phyloP scores from a whole-genome alignment of 306 rosid species.

The Ammopiptanthus mongolicus region DNA sequence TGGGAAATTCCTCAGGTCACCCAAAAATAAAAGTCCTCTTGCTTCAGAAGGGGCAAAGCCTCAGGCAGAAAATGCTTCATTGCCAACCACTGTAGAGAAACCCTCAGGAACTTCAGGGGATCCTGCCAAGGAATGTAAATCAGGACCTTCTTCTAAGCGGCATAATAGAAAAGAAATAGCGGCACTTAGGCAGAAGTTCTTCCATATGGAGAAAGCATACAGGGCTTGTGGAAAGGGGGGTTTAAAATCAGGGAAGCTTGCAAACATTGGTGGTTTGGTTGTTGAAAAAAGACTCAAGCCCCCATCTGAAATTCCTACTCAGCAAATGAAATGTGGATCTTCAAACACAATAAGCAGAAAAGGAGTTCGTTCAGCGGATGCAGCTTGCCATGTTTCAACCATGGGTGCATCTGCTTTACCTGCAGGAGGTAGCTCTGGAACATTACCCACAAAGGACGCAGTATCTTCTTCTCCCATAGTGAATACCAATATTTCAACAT shows the following conservation, averaged over 20 bases:
- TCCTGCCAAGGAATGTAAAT: conserved; percentile 36
- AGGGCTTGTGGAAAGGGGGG: conserved; percentile 46
- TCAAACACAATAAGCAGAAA: conserved; percentile 18
- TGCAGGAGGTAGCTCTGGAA: conserved; percentile 22
- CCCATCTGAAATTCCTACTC: conserved; percentile 33
- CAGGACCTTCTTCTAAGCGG: conserved; percentile 32
- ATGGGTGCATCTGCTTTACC: conserved; percentile 25
- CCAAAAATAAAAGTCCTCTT: conserved; percentile 8
- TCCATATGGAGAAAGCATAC: conserved; percentile 41
- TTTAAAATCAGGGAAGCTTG: conserved; percentile 35
- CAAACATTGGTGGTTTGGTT: conserved; percentile 35
- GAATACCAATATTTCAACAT: conserved; percentile 14
- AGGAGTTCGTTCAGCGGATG: conserved; percentile 14
- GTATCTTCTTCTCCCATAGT: conserved; percentile 6
- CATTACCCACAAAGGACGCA: conserved; percentile 26
- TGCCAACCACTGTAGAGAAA: conserved; percentile 22
- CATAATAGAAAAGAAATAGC: conserved; percentile 40
- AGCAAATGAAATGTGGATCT: conserved; percentile 28
- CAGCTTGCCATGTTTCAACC: conserved; percentile 18
- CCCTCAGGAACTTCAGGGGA: conserved; percentile 17
- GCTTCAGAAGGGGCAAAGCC: conserved; percentile 18
- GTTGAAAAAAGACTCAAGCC: conserved; percentile 43
- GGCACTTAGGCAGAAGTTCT: conserved; percentile 45
- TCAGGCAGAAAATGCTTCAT: conserved; percentile 16
- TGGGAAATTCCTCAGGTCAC: conserved; percentile 13